These are phyloP conservation scores for Ramalina intermedia DNA, from an alignment of 495 filamentous ascomycete species.

Conservation along the genomic window DNA sequence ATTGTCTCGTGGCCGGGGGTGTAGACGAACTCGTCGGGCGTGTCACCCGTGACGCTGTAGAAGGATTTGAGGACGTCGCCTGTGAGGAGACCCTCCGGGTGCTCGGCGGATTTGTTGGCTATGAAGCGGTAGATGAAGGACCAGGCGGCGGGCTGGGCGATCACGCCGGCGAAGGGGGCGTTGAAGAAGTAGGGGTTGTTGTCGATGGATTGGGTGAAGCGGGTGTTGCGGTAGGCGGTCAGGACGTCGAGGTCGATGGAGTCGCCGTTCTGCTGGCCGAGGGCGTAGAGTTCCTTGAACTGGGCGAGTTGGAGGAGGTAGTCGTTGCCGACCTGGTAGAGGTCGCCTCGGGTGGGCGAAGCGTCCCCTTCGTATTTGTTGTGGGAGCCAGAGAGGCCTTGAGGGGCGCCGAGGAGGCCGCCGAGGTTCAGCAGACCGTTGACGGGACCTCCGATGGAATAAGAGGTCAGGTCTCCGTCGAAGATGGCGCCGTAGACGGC, in stretches of 20 bases:
- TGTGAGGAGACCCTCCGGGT: constrained; percentile 21
- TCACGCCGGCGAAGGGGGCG: constrained; percentile 38
- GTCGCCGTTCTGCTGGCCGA: constrained; percentile 10
- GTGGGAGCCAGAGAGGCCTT: constrained; percentile 17
- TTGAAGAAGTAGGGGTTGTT: constrained; percentile 25
- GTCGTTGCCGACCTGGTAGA: constrained; percentile 25
- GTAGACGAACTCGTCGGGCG: constrained; percentile 24
- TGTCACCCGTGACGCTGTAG: constrained; percentile 29
- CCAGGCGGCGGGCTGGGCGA: constrained; percentile 36
- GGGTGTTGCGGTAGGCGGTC: constrained; percentile 15
- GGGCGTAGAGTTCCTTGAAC: constrained; percentile 19
- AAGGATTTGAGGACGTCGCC: constrained; percentile 31
- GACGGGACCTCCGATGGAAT: constrained; percentile 12
- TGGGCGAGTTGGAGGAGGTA: constrained; percentile 17
- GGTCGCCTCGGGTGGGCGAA: constrained; percentile 38
- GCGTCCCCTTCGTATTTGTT: constrained; percentile 20
- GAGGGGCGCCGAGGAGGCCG: constrained; percentile 9
- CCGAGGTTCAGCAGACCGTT: not conserved
- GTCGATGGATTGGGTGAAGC: constrained; percentile 18
- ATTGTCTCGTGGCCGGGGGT: constrained; percentile 36
- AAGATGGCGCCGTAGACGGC: constrained; percentile 15
- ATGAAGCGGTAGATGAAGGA: constrained; percentile 24
- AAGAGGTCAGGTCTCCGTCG: constrained; percentile 10
- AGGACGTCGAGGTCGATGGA: constrained; percentile 12
- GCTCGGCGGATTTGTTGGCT: constrained; percentile 23